Base-by-base conservation (phyloP, 345 rosid genomes). In the Citrus hindsii region DNA sequence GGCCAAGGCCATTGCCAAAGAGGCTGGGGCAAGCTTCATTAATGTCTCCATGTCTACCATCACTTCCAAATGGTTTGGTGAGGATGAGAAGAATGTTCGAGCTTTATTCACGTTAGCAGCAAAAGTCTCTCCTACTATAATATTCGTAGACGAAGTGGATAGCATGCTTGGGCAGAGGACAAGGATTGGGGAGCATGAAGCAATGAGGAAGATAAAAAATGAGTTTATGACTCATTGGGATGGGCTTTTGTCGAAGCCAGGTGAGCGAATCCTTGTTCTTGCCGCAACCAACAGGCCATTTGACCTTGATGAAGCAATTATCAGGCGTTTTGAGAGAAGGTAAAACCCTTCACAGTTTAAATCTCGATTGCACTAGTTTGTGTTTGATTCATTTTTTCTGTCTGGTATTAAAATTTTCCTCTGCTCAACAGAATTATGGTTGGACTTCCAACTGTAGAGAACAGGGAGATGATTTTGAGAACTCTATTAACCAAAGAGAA, bases 11-110 rank as follows among this genome's bases (percentile, higher is more conserved):
- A 94, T 94, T 25, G 97, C 99, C 6, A 89, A 81, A 82, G 98
- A 96, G 77, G 97, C 99, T 2, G 95, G 97, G 71, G 99, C 99
- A 1, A 96, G 98, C 85, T 96, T 94, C 87, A 94, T 96, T 48
- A 94, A 91, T 40, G 98, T 96, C 63, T 94, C 99, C 1, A 94
- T 96, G 99, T 94, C 98, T 3, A 94, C 99, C 19, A 90, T 95
- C 73, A 91, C 97, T 63, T 95, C 98, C n/a, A 95, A 95, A 84
- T 92, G 98, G 98, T 95, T 92, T 59, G 98, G 99, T 38, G 99
- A 96, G 84, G 99, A 96, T 13, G 99, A 94, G 89, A 96, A 96
- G 87, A 96, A 92, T 33, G 97, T 96, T 37, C 89, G 98, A 79
- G 98, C 98, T 69, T 80, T 96, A 83, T 96, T 96, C 85, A 88